These are phyloP conservation scores for Diaporthe australafricana DNA, from an alignment of 2,329 filamentous ascomycete species.

Conservation along the genomic window DNA sequence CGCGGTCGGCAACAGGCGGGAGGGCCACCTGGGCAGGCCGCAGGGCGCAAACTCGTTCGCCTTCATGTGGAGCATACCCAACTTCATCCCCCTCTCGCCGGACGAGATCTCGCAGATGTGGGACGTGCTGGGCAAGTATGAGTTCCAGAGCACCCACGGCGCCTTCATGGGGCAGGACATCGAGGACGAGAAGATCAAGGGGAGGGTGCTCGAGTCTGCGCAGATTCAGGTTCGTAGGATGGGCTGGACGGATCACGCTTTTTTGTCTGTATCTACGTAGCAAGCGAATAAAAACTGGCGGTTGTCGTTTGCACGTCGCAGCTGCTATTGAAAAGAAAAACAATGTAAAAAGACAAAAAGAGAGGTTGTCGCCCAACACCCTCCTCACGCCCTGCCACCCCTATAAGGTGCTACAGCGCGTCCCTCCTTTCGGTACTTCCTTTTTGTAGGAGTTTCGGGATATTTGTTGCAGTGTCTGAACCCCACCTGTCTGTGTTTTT, in stretches of 20 bases:
- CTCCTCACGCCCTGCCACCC: slow-evolving; percentile 21
- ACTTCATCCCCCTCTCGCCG: slow-evolving; percentile 77
- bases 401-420: slow-evolving; percentile 17
- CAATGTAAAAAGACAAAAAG: neutral
- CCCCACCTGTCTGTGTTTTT: slow-evolving; percentile 16
- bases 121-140: slow-evolving; percentile 69
- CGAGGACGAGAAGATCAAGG: slow-evolving; percentile 66
- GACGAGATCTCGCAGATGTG: slow-evolving; percentile 76
- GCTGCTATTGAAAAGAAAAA: neutral
- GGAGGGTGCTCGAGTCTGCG: slow-evolving; percentile 78
- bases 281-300: neutral
- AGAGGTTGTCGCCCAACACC: neutral
- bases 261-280: slow-evolving; percentile 45
- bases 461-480: slow-evolving; percentile 18
- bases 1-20: slow-evolving; percentile 49
- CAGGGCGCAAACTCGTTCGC: slow-evolving; percentile 65
- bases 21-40: slow-evolving; percentile 47
- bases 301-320: too few species aligned
- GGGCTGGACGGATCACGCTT: slow-evolving; percentile 56
- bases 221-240: slow-evolving; percentile 73
- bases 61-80: slow-evolving; percentile 84
- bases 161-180: slow-evolving; percentile 75
- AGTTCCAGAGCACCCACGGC: slow-evolving; percentile 76
- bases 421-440: slow-evolving; percentile 17
- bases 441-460: slow-evolving; percentile 5